Evolutionary conservation across 371 early-diverging fungal species (phyloP).

Genomic region (Choanephora cucurbitarum): DNA sequence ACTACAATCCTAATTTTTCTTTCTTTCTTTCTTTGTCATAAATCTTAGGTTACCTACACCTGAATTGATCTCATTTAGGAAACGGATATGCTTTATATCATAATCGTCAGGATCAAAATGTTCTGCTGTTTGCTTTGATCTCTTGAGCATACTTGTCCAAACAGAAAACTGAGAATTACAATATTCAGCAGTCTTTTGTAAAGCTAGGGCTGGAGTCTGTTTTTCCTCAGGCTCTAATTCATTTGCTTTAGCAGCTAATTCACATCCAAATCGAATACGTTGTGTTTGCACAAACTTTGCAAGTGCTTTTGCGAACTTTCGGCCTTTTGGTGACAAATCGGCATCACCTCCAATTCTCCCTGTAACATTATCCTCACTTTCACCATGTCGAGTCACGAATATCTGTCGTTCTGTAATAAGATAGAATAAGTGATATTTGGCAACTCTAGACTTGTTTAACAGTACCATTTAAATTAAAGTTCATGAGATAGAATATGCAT

Average conservation of each 20-base stretch:
- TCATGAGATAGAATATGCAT: conserved; percentile 89
- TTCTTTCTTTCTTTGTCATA: too few species aligned
- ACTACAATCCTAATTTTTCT: too few species aligned
- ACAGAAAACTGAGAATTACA: conserved; percentile 54
- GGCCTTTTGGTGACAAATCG: conserved; percentile 61
- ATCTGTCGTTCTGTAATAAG: conserved; percentile 62
- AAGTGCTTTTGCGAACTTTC: conserved; percentile 66
- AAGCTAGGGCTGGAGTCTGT: conserved; percentile 18
- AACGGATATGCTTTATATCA: conserved; percentile 69
- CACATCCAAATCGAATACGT: conserved; percentile 43
- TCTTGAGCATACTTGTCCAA: conserved; percentile 78
- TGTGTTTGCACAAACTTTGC: conserved; percentile 62
- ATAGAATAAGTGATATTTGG: neutral
- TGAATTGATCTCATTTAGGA: conserved; percentile 84
- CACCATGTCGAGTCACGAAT: conserved; percentile 85
- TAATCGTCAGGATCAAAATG: conserved; percentile 69
- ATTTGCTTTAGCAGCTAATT: conserved; percentile 29
- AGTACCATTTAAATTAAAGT: conserved; percentile 62
- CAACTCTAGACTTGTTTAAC: neutral
- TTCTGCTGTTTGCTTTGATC: conserved; percentile 73
- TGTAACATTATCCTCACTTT: conserved; percentile 62
- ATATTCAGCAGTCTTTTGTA: conserved; percentile 28
- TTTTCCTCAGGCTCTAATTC: conserved; percentile 31
- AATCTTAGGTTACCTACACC: conserved; percentile 49
- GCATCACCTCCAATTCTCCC: conserved; percentile 79